Evolutionary conservation across 192 early-diverging fungal species (phyloP), one percentile per base, ranked within the genome.

Genomic region (Phycomyces nitens): DNA sequence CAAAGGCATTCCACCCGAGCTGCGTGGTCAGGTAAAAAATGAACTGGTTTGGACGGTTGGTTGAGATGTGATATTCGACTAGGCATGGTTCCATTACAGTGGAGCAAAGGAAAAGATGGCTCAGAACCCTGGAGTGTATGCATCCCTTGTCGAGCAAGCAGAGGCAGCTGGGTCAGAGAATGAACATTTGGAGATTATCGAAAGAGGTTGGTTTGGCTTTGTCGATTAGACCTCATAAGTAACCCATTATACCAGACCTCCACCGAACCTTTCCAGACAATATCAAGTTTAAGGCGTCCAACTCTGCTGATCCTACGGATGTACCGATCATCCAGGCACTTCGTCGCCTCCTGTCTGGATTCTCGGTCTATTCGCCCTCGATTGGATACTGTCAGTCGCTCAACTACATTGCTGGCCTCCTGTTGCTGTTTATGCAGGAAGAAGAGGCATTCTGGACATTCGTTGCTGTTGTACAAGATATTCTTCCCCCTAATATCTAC

Each of bases 331-430:
- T 85, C n/a, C 69, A 78, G 49, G 85, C 88, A 0, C 59, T 93
- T 10, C 69, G 90, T 15, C 79, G 85, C 2, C 73, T 93, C 0
- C 75, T 93, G 0, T 76, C 85, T 15, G 88, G 87, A 0, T 91
- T 92, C 62, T 86, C 85, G 24, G 21, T 84, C 16, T 90, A 89
- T 69, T 84, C 82, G 22, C 84, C 88, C 44, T 58, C 79, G 20
- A 90, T 94, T 39, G 92, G 92, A 12, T 94, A 94, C 72, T 91
- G 89, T 71, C 92, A 94, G 65, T 86, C 85, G 0, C 83, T 94
- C 62, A 94, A 91, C 66, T 91, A 89, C 39, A 81, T 94, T 58
- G 90, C 78, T 22, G 92, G 84, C n/a, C 72, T 91, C 29, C 70
- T 94, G 2, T 70, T 94, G 11, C 73, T 94, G 0, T 85, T 90